Conservation (phyloP, 352 stramenopile genomes). For the Pythium dissimile region DNA sequence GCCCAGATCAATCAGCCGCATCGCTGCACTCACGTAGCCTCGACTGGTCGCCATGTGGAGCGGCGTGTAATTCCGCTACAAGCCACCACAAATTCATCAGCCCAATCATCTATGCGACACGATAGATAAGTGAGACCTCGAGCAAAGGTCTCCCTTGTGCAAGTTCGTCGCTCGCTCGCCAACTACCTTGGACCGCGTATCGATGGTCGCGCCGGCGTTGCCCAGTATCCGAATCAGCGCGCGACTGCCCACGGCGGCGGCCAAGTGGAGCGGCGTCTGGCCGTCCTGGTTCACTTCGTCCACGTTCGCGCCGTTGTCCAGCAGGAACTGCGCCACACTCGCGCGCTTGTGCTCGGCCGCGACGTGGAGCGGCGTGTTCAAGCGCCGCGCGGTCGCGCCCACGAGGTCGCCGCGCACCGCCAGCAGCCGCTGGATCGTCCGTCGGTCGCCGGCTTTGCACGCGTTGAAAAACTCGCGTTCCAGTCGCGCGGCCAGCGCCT, state of each 20-base stretch:
- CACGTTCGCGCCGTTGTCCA: constrained; percentile 14
- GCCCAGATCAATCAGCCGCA: constrained; percentile 18
- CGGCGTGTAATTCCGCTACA: constrained; percentile 19
- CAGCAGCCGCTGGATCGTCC: constrained; percentile 5
- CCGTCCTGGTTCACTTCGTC: constrained; percentile 23
- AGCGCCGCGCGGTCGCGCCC: constrained; percentile 5
- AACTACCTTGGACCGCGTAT: constrained; percentile 16
- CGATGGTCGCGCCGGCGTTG: constrained; percentile 13
- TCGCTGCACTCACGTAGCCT: constrained; percentile 18
- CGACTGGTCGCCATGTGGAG: constrained; percentile 21
- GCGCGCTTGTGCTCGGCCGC: constrained; percentile 12
- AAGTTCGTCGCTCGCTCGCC: background rate
- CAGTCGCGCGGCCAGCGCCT: background rate
- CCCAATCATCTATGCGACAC: no score
- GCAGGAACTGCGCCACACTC: constrained; percentile 10
- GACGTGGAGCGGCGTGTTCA: constrained; percentile 17
- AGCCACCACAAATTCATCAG: background rate
- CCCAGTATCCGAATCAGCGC: constrained; percentile 16
- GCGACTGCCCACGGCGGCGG: constrained; percentile 10
- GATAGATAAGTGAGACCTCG: no score
- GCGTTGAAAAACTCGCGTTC: constrained; percentile 14
- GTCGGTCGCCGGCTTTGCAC: background rate
- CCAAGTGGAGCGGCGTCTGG: constrained; percentile 16
- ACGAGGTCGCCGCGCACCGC: constrained; percentile 6
- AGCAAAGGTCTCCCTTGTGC: no score